Conservation (phyloP, 192 early-diverging fungal genomes). For the Hyaloraphidium curvatum region DNA sequence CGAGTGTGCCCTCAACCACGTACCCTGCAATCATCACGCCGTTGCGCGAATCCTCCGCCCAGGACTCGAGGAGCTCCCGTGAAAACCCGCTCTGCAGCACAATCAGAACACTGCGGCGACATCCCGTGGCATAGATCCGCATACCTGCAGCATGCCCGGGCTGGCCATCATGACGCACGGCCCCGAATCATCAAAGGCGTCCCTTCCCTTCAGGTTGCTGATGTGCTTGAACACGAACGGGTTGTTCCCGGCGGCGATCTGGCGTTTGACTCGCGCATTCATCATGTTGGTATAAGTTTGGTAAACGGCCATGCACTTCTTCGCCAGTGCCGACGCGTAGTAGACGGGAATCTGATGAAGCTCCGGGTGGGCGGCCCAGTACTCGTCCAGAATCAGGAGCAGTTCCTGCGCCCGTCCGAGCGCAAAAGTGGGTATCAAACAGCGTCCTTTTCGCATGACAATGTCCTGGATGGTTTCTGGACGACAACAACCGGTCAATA, state of each 20-base stretch:
- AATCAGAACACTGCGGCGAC: not conserved
- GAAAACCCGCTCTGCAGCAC: slow-evolving; percentile 52
- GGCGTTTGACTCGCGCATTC: slow-evolving; percentile 82
- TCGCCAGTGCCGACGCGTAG: slow-evolving; percentile 86
- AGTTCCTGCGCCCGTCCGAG: slow-evolving; percentile 95
- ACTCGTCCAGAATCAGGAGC: slow-evolving; percentile 89
- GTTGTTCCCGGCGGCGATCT: slow-evolving; percentile 60
- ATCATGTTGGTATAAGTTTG: slow-evolving; percentile 97
- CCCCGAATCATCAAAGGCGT: slow-evolving; percentile 79
- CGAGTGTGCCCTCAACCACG: slow-evolving; percentile 90
- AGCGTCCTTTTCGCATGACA: slow-evolving; percentile 56
- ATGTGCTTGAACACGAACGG: slow-evolving; percentile 96
- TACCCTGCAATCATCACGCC: slow-evolving; percentile 92
- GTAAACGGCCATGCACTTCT: slow-evolving; percentile 91
- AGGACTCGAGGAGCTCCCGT: slow-evolving; percentile 84
- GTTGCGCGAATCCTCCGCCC: slow-evolving; percentile 81
- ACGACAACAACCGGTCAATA: not conserved
- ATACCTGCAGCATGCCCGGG: slow-evolving; percentile 90
- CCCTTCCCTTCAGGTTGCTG: slow-evolving; percentile 65
- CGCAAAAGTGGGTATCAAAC: slow-evolving; percentile 89
- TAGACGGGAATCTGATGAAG: slow-evolving; percentile 81
- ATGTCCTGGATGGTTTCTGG: slow-evolving; percentile 30
- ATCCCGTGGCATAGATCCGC: slow-evolving; percentile 17
- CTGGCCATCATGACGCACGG: slow-evolving; percentile 98
- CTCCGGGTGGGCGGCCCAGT: slow-evolving; percentile 80